Base-by-base conservation (phyloP, 345 rosid species). In the Arabidopsis arenosa region DNA sequence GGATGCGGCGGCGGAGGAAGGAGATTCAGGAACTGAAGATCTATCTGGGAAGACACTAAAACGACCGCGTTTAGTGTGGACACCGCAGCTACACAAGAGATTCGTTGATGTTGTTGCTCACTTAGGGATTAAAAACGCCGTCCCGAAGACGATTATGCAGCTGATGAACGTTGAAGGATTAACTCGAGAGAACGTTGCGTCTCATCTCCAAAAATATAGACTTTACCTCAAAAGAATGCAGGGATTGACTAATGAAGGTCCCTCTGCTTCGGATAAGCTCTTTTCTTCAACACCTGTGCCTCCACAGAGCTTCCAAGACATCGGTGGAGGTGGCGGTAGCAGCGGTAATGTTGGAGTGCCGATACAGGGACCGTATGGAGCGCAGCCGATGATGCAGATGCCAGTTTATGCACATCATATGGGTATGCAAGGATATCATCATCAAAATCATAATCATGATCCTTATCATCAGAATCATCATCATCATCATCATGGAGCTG, bases 141-240 rank as follows among this genome's bases (percentile, higher is more conserved):
- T 96, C 0, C 99, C 99, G 14, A 96, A 96, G 85, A 93, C 98
- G 43, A 93, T 96, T 72, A 96, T 96, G 99, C 99, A 93, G 85
- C 59, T 93, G 78, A 96, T 96, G 99, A 96, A 96, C 70, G 99
- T 96, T 0, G 97, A 93, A 61, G 99, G 99, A 4, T 28, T 96
- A 75, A 96, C 96, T 15, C 85, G 97, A 7, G 98, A 96, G 67
- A 96, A 93, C 83, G 99, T 96, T 1, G 99, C 99, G 1, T 91
- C 95, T 64, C 98, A 96, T 75, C 73, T 96, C 61, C 99, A 96
- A 53, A 96, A 96, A 76, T 96, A 96, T 68, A 81, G 99, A 23
- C 88, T 96, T 4, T 96, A 93, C 72, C 79, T 93, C 68, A 96
- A 87, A 70, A 68, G 99, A 83, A 96, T 91, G 97, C 96, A 93